Evolutionary conservation across 2,329 filamentous ascomycete species (phyloP).

Genomic region (Claviceps fusiformis): DNA sequence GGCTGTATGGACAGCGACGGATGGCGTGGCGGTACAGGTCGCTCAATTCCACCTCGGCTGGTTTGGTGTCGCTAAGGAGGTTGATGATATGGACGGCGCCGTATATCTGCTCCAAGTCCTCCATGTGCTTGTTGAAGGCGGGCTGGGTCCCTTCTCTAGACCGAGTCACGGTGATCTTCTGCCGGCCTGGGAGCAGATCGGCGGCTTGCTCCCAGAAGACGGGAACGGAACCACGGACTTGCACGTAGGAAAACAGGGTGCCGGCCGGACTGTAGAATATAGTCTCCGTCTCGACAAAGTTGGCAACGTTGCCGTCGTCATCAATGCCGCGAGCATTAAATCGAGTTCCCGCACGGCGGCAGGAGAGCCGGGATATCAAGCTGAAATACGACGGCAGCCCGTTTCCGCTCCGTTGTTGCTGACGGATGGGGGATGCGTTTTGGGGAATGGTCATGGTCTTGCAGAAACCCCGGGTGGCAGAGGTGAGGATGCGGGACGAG

Average conservation of each 20-base stretch:
- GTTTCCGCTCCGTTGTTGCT: conserved; percentile 33
- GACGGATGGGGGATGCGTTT: conserved; percentile 54
- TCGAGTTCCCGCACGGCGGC: conserved; percentile 76
- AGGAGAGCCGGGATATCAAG: conserved; percentile 83
- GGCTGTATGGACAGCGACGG: conserved; percentile 56
- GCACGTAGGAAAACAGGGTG: conserved; percentile 81
- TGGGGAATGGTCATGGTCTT: conserved; percentile 75
- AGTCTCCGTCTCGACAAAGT: conserved; percentile 97
- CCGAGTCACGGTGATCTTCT: conserved; percentile 84
- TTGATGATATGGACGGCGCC: conserved; percentile 89
- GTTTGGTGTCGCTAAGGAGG: conserved; percentile 79
- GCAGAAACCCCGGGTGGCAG: conserved; percentile 86
- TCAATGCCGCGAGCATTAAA: conserved; percentile 98
- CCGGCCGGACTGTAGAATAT: conserved; percentile 72
- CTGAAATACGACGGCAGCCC: conserved; percentile 76
- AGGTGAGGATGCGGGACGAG: conserved; percentile 74
- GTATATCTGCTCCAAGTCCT: conserved; percentile 72
- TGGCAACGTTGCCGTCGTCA: conserved; percentile 92
- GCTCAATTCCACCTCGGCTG: conserved; percentile 73
- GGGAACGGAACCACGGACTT: conserved; percentile 84
- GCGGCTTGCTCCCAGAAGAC: conserved; percentile 94
- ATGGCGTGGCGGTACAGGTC: conserved; percentile 69
- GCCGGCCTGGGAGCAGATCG: conserved; percentile 77
- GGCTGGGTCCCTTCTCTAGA: conserved; percentile 85
- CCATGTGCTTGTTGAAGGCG: conserved; percentile 91